These are phyloP conservation scores for Oryza meyeriana DNA, from an alignment of 176 grass and related monocot species.

Conservation along the genomic window DNA sequence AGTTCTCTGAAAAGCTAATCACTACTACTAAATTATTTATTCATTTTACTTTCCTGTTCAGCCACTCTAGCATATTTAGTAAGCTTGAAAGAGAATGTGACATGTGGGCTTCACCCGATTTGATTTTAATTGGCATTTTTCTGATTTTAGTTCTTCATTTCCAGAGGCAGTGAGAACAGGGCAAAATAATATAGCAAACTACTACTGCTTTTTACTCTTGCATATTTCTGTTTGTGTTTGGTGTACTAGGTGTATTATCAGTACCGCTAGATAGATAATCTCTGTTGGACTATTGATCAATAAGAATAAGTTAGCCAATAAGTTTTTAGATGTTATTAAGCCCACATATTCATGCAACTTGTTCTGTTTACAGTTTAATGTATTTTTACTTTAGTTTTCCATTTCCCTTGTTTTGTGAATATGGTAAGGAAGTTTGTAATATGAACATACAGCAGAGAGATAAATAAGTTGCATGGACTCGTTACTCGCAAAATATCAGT, in stretches of 20 bases:
- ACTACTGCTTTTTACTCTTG: background rate
- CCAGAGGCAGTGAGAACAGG: background rate
- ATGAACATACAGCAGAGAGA: background rate
- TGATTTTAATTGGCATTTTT: background rate
- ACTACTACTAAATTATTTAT: background rate
- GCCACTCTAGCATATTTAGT: background rate
- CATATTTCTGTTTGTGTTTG: background rate
- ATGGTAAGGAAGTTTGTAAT: background rate
- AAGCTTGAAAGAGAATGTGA: background rate
- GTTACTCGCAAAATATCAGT: background rate
- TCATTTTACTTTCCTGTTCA: background rate
- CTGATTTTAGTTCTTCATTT: background rate
- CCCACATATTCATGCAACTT: background rate
- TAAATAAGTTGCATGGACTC: background rate
- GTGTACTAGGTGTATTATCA: background rate
- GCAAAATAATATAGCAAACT: background rate
- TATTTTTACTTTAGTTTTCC: background rate
- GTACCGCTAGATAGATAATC: background rate
- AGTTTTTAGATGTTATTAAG: background rate
- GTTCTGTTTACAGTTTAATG: background rate
- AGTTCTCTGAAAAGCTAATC: background rate
- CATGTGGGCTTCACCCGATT: background rate
- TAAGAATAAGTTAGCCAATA: background rate
- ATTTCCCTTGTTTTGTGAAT: background rate
- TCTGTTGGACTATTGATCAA: background rate